Evolutionary conservation across 2,329 filamentous ascomycete genomes (phyloP), one percentile per base, ranked within the genome.

Genomic region (Alternaria novae-zelandiae): DNA sequence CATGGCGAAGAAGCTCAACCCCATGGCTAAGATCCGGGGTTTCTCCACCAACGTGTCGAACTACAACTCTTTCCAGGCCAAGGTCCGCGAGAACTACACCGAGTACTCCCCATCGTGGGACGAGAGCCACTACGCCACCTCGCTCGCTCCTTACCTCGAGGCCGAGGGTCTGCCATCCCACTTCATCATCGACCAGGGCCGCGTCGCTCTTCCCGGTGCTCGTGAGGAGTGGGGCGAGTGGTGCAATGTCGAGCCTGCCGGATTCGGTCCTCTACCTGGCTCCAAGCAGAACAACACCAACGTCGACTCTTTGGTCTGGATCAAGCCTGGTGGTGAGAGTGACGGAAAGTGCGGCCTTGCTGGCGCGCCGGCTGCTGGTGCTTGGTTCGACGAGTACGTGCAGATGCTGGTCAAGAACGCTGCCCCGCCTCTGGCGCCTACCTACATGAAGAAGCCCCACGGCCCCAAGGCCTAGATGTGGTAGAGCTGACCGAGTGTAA

Each of bases 241-340:
- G 73, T 76, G 73, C 64, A 76, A 76, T 41, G 66, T 76, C 23
- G 54, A 54, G 6, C 72, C 72, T 17, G 47, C 67, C n/a, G 72
- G 72, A 7, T 76, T 71, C 44, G 73, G 73, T 11, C 17, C 55
- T 1, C 47, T 62, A 0, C 73, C 73, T 17, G 68, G 67, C 2
- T 59, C 65, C 28, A 57, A 63, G 45, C 69, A 59, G 3, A 68
- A 73, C 51, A 74, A 73, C 61, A 67, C 70, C 5, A 62, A 68
- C n/a, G 65, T 74, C 6, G 73, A 76, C 50, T 73, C 70, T 28
- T 47, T 76, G n/a, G 73, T 76, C 5, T 76, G 73, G 73, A 72
- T 74, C 57, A 76, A 76, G 66, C 73, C 73, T 8, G 73, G 73
- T 54, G 73, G 73, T 21, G 73, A 76, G 64, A 73, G 70, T 30